These are phyloP conservation scores for Phyllosticta citrichinensis DNA, from an alignment of 2,329 filamentous ascomycete genomes.

Conservation along the genomic window DNA sequence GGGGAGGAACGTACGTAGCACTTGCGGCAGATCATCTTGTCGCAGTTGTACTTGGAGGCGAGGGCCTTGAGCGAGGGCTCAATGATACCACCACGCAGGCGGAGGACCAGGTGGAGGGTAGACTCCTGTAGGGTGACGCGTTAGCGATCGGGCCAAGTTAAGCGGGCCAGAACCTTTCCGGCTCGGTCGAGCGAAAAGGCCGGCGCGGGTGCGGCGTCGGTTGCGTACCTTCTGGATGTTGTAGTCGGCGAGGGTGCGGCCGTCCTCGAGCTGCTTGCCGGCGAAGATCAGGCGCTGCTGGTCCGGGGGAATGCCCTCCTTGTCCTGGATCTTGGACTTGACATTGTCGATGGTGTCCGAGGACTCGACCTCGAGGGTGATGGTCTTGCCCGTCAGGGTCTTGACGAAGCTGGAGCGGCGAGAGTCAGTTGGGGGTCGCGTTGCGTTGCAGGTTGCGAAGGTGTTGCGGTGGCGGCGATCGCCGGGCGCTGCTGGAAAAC, in stretches of 20 bases:
- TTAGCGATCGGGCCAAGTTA: slow-evolving; percentile 1
- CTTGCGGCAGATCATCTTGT: slow-evolving; percentile 99
- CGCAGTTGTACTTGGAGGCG: slow-evolving; percentile 99
- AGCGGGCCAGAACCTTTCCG: background rate
- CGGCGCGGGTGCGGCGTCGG: background rate
- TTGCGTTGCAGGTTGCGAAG: slow-evolving; percentile 8
- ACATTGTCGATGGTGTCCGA: slow-evolving; percentile 99
- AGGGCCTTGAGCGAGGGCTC: slow-evolving; percentile 98
- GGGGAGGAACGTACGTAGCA: slow-evolving; percentile 70
- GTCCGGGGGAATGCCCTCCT: slow-evolving; percentile 97
- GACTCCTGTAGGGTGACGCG: slow-evolving; percentile 58
- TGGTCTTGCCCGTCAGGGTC: slow-evolving; percentile 99
- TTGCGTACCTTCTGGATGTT: slow-evolving; percentile 95
- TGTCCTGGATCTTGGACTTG: slow-evolving; percentile 99
- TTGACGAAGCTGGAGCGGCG: slow-evolving; percentile 75
- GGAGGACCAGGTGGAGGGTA: slow-evolving; percentile 95
- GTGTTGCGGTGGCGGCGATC: slow-evolving; percentile 15
- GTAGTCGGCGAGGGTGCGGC: slow-evolving; percentile 93
- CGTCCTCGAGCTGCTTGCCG: slow-evolving; percentile 98
- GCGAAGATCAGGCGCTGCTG: slow-evolving; percentile 98
- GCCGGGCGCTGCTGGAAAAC: slow-evolving; percentile 26
- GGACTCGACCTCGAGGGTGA: slow-evolving; percentile 99
- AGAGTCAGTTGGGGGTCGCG: slow-evolving; percentile 19
- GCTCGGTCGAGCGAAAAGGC: background rate
- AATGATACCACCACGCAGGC: slow-evolving; percentile 95